Evolutionary conservation across 2,329 filamentous ascomycete genomes (phyloP), one percentile per base, ranked within the genome.

Genomic region (Aspergillus terreus): DNA sequence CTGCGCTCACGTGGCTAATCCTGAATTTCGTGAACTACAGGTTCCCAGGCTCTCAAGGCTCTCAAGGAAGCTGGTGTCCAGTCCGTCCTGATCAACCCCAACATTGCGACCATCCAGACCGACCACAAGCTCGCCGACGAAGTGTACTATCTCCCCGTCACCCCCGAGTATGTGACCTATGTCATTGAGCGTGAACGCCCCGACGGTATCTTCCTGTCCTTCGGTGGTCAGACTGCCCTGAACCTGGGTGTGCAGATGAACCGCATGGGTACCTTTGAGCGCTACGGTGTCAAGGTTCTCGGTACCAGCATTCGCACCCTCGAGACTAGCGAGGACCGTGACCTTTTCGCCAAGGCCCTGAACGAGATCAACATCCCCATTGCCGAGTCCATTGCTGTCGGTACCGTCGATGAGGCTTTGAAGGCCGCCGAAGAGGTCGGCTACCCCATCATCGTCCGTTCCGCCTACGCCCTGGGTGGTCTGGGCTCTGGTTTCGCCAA

Each of bases 291-390:
- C 71, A 92, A 90, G 76, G 94, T 99, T 44, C 83, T 99, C 47
- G 94, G 94, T 69, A 99, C 94, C 44, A 95, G 90, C 71, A 87
- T 97, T 68, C 86, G 90, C 74, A 97, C 94, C 17, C 81, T 99
- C 53, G 91, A 96, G 81, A 88, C 92, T 50, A 92, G 87, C 66
- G 92, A 97, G 76, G 94, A 99, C 72, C 86, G 94, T 78, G 94
- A 97, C 69, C 82, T 97, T 58, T 99, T 99, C 71, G 85, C 92
- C 55, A 92, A 95, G 77, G 94, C 94, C 46, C 81, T 99, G 55
- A 92, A 95, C 64, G 92, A 97, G 78, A 99, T 99, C 69, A 81
- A 96, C 68, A 97, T 97, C 63, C 94, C 94, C 54, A 96, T 97
- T 65, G 94, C 94, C 50, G 89, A 96, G 76, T 96, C 92, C 6